Conservation (phyloP, 2,329 filamentous ascomycete genomes). For the Tolypocladium album region DNA sequence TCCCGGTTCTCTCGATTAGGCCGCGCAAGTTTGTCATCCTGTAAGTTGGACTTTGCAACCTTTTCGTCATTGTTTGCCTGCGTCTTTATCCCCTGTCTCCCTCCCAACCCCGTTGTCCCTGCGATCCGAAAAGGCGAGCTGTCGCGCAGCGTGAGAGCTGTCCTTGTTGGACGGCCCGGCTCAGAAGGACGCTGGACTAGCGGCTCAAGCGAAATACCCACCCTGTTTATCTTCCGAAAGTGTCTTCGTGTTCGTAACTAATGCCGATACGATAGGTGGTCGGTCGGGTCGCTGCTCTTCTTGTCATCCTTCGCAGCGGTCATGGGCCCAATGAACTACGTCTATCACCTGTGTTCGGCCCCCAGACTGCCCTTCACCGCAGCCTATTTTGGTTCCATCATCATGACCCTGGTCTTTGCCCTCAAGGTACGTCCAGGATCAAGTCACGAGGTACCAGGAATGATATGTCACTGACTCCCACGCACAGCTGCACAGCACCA, state of each 20-base stretch:
- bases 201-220: not conserved
- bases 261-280: slow-evolving; percentile 58
- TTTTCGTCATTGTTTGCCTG: slow-evolving; percentile 6
- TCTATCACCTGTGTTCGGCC: slow-evolving; percentile 73
- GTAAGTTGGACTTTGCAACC: slow-evolving; percentile 55
- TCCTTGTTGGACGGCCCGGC: not conserved
- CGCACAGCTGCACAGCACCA: slow-evolving; percentile 70
- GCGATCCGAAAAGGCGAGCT: slow-evolving; percentile 1
- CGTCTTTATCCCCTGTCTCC: slow-evolving; percentile 2
- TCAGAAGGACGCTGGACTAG: not conserved
- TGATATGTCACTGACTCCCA: slow-evolving; percentile 4
- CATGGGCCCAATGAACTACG: slow-evolving; percentile 81
- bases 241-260: slow-evolving; percentile 10
- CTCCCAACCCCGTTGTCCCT: slow-evolving; percentile 1
- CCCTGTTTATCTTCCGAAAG: slow-evolving; percentile 1
- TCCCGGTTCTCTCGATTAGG: slow-evolving; percentile 68
- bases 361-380: slow-evolving; percentile 84
- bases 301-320: slow-evolving; percentile 85
- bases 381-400: slow-evolving; percentile 90
- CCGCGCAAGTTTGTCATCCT: slow-evolving; percentile 93
- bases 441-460: not conserved
- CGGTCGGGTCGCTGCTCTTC: slow-evolving; percentile 83
- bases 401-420: slow-evolving; percentile 81
- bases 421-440: slow-evolving; percentile 61
- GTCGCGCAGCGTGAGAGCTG: not conserved